Evolutionary conservation across 2,329 filamentous ascomycete genomes (phyloP).

Genomic region (Shiraia sp.): DNA sequence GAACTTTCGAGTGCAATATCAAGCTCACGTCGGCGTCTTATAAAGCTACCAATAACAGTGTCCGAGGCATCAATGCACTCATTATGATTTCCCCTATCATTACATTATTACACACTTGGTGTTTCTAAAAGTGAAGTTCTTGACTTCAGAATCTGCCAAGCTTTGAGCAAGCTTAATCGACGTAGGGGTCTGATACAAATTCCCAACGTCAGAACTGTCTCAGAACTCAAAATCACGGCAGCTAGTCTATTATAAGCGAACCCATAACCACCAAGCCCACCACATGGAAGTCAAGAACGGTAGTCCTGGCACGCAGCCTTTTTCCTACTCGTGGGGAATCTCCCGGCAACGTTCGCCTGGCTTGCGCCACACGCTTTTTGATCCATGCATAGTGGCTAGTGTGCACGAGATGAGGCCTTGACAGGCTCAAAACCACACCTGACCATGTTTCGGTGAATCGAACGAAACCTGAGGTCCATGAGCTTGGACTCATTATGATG

Average conservation of each 20-base stretch:
- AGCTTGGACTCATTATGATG: neutral
- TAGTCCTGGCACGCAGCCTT: constrained; percentile 9
- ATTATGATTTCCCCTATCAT: no score
- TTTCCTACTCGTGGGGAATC: constrained; percentile 17
- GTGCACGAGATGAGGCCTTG: constrained; percentile 14
- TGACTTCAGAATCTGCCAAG: constrained; percentile 15
- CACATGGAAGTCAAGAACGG: constrained; percentile 16
- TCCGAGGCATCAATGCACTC: no score
- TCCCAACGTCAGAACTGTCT: constrained; percentile 25
- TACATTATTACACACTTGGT: no score
- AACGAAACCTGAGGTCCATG: constrained; percentile 10
- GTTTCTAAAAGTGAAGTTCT: no score
- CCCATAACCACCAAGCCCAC: constrained; percentile 7
- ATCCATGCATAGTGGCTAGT: constrained; percentile 12
- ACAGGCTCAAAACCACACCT: constrained; percentile 4
- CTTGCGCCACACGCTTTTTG: constrained; percentile 3
- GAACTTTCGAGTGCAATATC: no score
- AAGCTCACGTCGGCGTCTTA: no score
- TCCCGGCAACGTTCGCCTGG: constrained; percentile 1
- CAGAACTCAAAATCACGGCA: constrained; percentile 13
- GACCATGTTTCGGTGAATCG: constrained; percentile 9
- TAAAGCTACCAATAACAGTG: no score
- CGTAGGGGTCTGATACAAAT: constrained; percentile 10
- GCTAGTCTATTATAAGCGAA: constrained; percentile 3
- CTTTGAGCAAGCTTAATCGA: constrained; percentile 23